These are phyloP conservation scores for Daphne laureola DNA, from an alignment of 441 rosid genomes.

Conservation along the genomic window DNA sequence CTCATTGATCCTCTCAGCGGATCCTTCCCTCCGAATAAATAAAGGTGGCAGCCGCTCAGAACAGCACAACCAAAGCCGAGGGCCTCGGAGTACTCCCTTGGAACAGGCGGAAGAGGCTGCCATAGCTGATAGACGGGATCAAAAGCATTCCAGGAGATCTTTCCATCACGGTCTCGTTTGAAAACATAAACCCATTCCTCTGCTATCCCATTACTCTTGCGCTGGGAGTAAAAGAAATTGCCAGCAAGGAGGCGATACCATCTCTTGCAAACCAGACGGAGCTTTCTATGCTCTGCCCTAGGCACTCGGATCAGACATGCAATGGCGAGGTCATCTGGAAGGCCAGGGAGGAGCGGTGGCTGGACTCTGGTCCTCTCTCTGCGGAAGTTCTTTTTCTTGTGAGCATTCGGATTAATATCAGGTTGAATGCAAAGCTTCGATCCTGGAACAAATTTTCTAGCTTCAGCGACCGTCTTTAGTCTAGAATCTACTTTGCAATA, in stretches of 20 bases:
- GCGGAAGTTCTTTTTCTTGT: conserved; percentile 51
- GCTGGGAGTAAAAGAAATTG: conserved; percentile 61
- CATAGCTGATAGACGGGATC: conserved; percentile 70
- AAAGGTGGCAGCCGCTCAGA: conserved; percentile 75
- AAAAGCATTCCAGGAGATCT: conserved; percentile 82
- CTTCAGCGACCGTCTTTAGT: conserved; percentile 77
- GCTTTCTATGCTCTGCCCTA: conserved; percentile 73
- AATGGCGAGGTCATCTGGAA: conserved; percentile 88
- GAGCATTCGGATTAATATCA: conserved; percentile 88
- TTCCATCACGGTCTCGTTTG: conserved; percentile 82
- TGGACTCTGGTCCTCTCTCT: conserved; percentile 71
- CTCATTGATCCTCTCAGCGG: conserved; percentile 79
- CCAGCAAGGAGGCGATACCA: conserved; percentile 74
- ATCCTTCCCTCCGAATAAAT: conserved; percentile 89
- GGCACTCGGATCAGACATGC: conserved; percentile 88
- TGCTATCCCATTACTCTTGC: conserved; percentile 64
- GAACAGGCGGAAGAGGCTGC: conserved; percentile 95
- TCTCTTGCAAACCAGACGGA: conserved; percentile 76
- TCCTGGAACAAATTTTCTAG: conserved; percentile 85
- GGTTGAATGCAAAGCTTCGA: conserved; percentile 89
- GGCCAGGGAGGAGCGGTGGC: conserved; percentile 78
- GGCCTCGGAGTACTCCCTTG: conserved; percentile 78
- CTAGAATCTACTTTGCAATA: conserved; percentile 90
- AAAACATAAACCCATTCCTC: conserved; percentile 95
- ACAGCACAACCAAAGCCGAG: conserved; percentile 94